Evolutionary conservation across 2,329 filamentous ascomycete genomes (phyloP).

Genomic region (Monilinia vaccinii-corymbosi): DNA sequence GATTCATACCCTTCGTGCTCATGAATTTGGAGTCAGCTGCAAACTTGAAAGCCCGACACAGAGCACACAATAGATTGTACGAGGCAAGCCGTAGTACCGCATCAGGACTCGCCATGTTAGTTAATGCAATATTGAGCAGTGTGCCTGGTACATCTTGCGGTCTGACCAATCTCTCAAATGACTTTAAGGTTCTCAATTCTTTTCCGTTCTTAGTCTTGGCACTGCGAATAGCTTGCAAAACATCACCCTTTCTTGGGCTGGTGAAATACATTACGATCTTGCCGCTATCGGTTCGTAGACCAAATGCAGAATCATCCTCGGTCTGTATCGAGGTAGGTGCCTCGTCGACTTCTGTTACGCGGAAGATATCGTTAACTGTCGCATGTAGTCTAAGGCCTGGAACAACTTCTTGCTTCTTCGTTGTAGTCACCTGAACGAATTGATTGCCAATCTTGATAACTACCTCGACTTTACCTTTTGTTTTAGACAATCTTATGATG

Average conservation of each 20-base stretch:
- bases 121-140: conserved; percentile 56
- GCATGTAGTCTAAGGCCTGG: conserved; percentile 52
- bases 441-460: conserved; percentile 59
- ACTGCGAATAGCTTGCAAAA: conserved; percentile 52
- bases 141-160: conserved; percentile 65
- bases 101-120: conserved; percentile 55
- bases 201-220: conserved; percentile 58
- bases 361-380: conserved; percentile 62
- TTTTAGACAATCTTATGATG: conserved; percentile 56
- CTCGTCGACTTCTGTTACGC: conserved; percentile 58
- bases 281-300: conserved; percentile 57
- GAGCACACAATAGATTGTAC: conserved; percentile 57
- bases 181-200: conserved; percentile 50
- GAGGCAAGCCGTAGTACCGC: conserved; percentile 51
- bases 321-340: conserved; percentile 54
- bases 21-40: conserved; percentile 51
- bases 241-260: conserved; percentile 53
- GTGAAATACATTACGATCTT: conserved; percentile 67
- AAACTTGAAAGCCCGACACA: conserved; percentile 61
- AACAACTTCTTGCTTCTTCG: conserved; percentile 59
- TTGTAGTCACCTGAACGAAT: conserved; percentile 61
- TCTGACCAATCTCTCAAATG: conserved; percentile 55
- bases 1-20: conserved; percentile 46
- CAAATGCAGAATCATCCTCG: conserved; percentile 60
- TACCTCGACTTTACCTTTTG: conserved; percentile 62